Conservation (phyloP, 2,329 filamentous ascomycete genomes). For the Dactylellina drechsleri region DNA sequence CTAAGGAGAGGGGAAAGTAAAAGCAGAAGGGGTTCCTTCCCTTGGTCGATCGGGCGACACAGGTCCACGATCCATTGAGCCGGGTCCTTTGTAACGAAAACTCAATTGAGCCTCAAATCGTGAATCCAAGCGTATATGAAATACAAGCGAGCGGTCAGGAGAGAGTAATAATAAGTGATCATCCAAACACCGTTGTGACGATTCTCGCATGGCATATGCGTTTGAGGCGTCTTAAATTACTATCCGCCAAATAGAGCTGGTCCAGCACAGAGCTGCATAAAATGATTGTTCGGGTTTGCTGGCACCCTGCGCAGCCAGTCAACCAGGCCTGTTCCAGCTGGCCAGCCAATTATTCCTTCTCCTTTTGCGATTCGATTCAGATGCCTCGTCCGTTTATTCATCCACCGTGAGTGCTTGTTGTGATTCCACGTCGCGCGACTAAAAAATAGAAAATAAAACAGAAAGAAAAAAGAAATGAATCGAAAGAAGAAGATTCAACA, state of each 20-base stretch:
- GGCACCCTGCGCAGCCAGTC: conserved; percentile 16
- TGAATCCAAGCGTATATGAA: no score
- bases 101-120: neutral
- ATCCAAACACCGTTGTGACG: conserved; percentile 4
- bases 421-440: conserved; percentile 48
- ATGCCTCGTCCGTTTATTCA: no score
- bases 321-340: conserved; percentile 3
- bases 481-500: neutral
- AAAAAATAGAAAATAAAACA: conserved; percentile 7
- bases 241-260: conserved; percentile 38
- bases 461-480: neutral
- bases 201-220: conserved; percentile 25
- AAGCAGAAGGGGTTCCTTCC: neutral
- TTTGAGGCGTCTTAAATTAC: conserved; percentile 10
- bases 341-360: conserved; percentile 27
- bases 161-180: neutral
- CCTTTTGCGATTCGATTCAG: no score
- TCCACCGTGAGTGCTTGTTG: conserved; percentile 5
- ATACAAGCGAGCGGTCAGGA: conserved; percentile 4
- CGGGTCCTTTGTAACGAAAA: neutral
- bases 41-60: neutral
- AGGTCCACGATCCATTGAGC: no score
- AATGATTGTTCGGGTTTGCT: no score
- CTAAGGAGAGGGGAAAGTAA: no score
- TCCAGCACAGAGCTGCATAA: conserved; percentile 47